These are phyloP conservation scores for Zygosaccharomyces rouxii DNA, from an alignment of 805 yeast species.

Conservation along the genomic window DNA sequence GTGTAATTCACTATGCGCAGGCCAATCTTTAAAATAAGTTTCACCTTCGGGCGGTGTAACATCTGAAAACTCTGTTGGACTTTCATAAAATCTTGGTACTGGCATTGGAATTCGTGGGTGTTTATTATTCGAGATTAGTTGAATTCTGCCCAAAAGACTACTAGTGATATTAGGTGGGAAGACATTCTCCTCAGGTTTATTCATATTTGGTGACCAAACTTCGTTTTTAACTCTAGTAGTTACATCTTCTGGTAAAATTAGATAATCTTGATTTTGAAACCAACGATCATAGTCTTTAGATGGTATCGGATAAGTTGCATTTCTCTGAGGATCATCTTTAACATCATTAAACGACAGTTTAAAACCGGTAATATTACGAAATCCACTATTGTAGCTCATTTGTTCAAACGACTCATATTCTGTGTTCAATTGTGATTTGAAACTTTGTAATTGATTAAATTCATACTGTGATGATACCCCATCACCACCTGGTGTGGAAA, in stretches of 20 bases:
- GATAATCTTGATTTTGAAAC: constrained; percentile 46
- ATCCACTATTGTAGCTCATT: constrained; percentile 48
- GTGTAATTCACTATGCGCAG: constrained; percentile 21
- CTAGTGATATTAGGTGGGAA: constrained; percentile 48
- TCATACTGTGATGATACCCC: constrained; percentile 37
- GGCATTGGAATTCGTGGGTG: constrained; percentile 31
- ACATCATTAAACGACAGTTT: constrained; percentile 60
- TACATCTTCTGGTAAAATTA: constrained; percentile 58
- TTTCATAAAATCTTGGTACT: constrained; percentile 31
- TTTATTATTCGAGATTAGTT: constrained; percentile 20
- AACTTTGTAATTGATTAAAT: constrained; percentile 36
- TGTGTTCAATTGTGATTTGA: constrained; percentile 36
- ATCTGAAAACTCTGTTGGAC: constrained; percentile 28
- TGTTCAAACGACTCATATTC: constrained; percentile 37
- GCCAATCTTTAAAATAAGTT: constrained; percentile 22
- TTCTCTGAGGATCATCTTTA: constrained; percentile 40
- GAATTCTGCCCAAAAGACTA: constrained; percentile 42
- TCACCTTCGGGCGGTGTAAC: constrained; percentile 29
- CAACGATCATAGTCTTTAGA: constrained; percentile 42
- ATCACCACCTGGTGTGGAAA: constrained; percentile 33
- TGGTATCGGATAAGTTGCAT: constrained; percentile 55
- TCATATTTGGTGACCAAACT: constrained; percentile 47
- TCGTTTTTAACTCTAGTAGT: constrained; percentile 41
- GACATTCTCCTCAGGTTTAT: constrained; percentile 23
- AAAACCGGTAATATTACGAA: constrained; percentile 72